Evolutionary conservation across 805 yeast genomes (phyloP).

Genomic region (Hagleromyces aurorensis): DNA sequence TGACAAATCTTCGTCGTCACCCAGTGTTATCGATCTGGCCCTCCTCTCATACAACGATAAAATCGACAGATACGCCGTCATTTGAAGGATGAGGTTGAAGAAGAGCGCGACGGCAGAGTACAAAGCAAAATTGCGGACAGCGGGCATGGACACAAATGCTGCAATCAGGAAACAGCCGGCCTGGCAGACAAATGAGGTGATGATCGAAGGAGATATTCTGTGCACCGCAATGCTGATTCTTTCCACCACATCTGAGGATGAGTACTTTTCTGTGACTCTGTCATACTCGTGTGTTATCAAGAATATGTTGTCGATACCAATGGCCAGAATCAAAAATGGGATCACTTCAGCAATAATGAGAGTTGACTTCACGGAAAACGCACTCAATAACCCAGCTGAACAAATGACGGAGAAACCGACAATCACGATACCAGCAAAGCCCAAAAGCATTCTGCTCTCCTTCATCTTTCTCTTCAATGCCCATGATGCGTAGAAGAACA

Average conservation of each 20-base stretch:
- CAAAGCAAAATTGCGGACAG: conserved; percentile 86
- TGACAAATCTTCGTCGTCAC: conserved; percentile 7
- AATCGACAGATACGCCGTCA: conserved; percentile 73
- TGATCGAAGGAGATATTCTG: conserved; percentile 79
- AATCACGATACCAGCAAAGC: conserved; percentile 74
- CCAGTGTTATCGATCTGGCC: conserved; percentile 4
- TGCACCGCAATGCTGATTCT: conserved; percentile 60
- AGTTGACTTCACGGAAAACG: conserved; percentile 76
- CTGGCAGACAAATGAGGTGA: conserved; percentile 71
- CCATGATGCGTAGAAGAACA: conserved; percentile 83
- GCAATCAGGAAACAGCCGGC: conserved; percentile 74
- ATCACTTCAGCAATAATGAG: conserved; percentile 93
- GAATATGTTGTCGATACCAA: conserved; percentile 94
- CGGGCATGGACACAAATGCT: conserved; percentile 85
- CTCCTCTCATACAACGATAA: conserved; percentile 35
- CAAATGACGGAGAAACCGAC: conserved; percentile 75
- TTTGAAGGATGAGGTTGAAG: conserved; percentile 66
- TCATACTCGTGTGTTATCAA: conserved; percentile 74
- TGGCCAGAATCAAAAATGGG: conserved; percentile 85
- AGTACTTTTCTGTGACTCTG: conserved; percentile 39
- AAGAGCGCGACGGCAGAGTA: conserved; percentile 84
- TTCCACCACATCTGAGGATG: conserved; percentile 44
- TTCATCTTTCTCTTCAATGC: conserved; percentile 42
- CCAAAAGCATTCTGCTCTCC: conserved; percentile 61
- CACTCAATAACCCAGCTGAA: conserved; percentile 74